These are phyloP conservation scores for Erysimum cheiri DNA, from an alignment of 441 rosid genomes.

Conservation along the genomic window DNA sequence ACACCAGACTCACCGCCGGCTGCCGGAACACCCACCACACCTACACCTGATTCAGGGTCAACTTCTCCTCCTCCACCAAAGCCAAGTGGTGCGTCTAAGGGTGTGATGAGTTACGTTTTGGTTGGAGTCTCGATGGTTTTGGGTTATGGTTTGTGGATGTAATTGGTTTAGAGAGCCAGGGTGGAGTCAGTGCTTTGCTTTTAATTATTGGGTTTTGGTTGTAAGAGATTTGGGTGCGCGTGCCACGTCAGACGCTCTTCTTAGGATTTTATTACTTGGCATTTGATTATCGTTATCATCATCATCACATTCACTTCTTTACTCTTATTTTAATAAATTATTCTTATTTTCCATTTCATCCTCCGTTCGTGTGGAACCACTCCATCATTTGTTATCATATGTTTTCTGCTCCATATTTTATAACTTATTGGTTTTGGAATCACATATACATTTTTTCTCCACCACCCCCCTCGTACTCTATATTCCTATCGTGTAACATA, in stretches of 20 bases:
- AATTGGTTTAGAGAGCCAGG: constrained; percentile 57
- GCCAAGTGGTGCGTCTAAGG: constrained; percentile 38
- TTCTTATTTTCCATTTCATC: not conserved
- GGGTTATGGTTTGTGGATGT: constrained; percentile 42
- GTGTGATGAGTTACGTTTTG: constrained; percentile 43
- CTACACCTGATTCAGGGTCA: constrained; percentile 35
- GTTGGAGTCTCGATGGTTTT: constrained; percentile 49
- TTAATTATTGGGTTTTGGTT: constrained; percentile 25
- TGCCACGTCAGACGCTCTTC: constrained; percentile 23
- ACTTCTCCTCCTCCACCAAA: constrained; percentile 43
- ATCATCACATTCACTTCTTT: constrained; percentile 29
- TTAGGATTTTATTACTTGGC: constrained; percentile 10
- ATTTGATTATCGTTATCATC: constrained; percentile 19
- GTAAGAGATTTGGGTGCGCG: constrained; percentile 18
- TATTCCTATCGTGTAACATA: not conserved
- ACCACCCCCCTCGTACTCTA: not conserved
- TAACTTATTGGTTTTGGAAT: constrained; percentile 34
- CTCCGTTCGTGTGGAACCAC: not conserved
- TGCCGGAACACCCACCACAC: constrained; percentile 30
- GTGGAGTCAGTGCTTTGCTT: constrained; percentile 77
- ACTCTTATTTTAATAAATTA: constrained; percentile 30
- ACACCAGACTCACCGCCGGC: constrained; percentile 35
- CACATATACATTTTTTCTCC: constrained; percentile 3
- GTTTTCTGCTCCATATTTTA: no score
- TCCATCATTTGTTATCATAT: no score